Percentiles rank a stretch among this genome's conserved stretches.
Conservation (phyloP, 2,329 filamentous ascomycete species). For the Decorospora gaudefroyi region DNA sequence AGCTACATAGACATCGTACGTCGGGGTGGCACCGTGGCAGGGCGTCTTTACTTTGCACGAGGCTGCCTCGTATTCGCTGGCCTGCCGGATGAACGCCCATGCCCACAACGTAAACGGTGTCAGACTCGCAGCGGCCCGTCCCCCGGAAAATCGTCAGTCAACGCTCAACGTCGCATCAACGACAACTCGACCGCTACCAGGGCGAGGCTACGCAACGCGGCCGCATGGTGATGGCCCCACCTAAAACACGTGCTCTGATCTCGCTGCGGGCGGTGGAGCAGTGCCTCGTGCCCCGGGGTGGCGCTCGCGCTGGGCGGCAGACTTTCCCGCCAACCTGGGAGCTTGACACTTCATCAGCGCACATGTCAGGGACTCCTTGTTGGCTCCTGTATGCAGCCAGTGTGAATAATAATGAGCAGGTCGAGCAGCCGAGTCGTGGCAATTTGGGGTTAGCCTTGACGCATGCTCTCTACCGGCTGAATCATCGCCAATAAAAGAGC, state of each 20-base stretch:
- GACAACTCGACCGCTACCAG: background rate
- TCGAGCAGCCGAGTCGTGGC: conserved; percentile 4
- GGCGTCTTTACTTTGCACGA: background rate
- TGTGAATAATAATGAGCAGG: too few species aligned
- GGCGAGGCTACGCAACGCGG: background rate
- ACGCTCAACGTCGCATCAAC: conserved; percentile 5
- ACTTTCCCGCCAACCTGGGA: conserved; percentile 18
- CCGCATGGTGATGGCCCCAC: conserved; percentile 1
- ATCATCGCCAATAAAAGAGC: conserved; percentile 12
- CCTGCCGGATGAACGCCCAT: conserved; percentile 16
- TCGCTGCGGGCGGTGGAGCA: conserved; percentile 20
- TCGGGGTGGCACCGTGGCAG: background rate
- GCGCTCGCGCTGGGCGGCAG: conserved; percentile 11
- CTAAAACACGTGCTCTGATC: conserved; percentile 22
- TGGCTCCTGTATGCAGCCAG: conserved; percentile 13
- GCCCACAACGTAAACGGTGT: conserved; percentile 23
- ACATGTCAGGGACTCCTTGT: conserved; percentile 7
- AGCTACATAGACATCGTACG: too few species aligned
- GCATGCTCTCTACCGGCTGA: conserved; percentile 13
- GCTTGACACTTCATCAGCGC: conserved; percentile 15
- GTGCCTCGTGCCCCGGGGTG: conserved; percentile 8
- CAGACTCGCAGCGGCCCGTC: conserved; percentile 39
- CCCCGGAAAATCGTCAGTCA: conserved; percentile 18
- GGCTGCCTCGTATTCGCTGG: conserved; percentile 20
- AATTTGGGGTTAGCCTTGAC: conserved; percentile 14